Percentiles rank a stretch among this genome's conserved stretches.
Evolutionary conservation across 1,139 yeast species (phyloP).

Genomic region (Blastobotrys proliferans): DNA sequence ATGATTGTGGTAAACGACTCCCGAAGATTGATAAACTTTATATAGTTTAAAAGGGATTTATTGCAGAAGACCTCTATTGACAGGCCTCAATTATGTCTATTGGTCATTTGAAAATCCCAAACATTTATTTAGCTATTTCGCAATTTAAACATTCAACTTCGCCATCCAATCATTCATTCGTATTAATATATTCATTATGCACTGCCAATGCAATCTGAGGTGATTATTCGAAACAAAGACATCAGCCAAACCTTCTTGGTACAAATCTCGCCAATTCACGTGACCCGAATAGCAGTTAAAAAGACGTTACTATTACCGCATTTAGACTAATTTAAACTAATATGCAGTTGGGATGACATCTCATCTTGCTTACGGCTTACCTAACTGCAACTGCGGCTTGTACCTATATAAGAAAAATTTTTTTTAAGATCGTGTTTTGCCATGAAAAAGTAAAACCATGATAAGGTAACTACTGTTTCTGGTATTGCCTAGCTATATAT

Average conservation of each 20-base stretch:
- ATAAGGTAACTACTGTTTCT: background rate
- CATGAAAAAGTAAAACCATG: too few species aligned
- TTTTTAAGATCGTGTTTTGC: too few species aligned
- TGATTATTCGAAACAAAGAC: background rate
- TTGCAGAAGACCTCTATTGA: background rate
- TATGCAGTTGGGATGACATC: too few species aligned
- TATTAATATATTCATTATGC: background rate
- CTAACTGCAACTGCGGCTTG: too few species aligned
- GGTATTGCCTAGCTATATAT: background rate
- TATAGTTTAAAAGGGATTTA: background rate
- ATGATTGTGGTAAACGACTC: constrained; percentile 22
- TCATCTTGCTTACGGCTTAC: too few species aligned
- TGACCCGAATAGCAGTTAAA: too few species aligned
- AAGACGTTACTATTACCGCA: too few species aligned
- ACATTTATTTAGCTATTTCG: too few species aligned
- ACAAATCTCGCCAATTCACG: background rate
- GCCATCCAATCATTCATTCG: background rate
- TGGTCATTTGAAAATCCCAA: constrained; percentile 11
- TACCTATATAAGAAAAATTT: too few species aligned
- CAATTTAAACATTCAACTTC: background rate
- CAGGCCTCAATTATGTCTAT: constrained; percentile 3
- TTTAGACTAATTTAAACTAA: too few species aligned
- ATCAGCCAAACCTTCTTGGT: background rate
- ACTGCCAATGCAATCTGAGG: background rate
- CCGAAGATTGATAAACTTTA: constrained; percentile 15